A percentile compares a stretch with the other conserved stretches of the same genome.
phyloP scores from a whole-genome alignment of 495 filamentous ascomycete species.

The Podospora fimiseda region DNA sequence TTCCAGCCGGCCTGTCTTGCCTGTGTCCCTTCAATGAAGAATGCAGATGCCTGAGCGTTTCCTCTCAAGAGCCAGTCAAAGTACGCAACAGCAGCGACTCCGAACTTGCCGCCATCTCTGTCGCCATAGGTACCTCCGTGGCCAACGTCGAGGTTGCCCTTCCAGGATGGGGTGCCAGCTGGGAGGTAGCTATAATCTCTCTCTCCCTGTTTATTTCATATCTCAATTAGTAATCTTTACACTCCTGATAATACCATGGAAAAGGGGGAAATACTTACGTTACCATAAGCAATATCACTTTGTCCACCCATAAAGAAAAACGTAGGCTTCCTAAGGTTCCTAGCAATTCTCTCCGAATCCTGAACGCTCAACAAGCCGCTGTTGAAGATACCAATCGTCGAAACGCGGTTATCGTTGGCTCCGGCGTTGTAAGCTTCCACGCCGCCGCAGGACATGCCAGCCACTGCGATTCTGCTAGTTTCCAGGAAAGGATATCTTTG shows the following conservation, averaged over 20 bases:
- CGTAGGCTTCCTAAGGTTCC: slow-evolving; percentile 19
- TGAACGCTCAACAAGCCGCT: slow-evolving; percentile 17
- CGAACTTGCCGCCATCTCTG: slow-evolving; percentile 26
- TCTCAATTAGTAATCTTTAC: neutral
- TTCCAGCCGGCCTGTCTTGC: slow-evolving; percentile 5
- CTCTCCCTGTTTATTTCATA: slow-evolving; percentile 27
- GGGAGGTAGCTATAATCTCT: slow-evolving; percentile 25
- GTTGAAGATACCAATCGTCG: slow-evolving; percentile 23
- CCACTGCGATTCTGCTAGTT: slow-evolving; percentile 18
- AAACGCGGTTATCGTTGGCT: slow-evolving; percentile 17
- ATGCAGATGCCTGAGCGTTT: slow-evolving; percentile 10
- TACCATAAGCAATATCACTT: slow-evolving; percentile 26
- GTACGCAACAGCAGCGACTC: slow-evolving; percentile 16
- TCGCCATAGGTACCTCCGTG: slow-evolving; percentile 25
- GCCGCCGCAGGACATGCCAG: slow-evolving; percentile 24
- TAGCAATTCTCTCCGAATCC: slow-evolving; percentile 3
- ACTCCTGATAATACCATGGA: neutral
- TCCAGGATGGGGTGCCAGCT: slow-evolving; percentile 25
- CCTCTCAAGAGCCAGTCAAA: slow-evolving; percentile 21
- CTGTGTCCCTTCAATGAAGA: slow-evolving; percentile 1
- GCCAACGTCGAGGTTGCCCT: slow-evolving; percentile 30
- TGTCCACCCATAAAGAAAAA: slow-evolving; percentile 25
- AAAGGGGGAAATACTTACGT: slow-evolving; percentile 7
- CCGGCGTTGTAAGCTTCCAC: slow-evolving; percentile 23
- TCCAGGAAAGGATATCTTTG: slow-evolving; percentile 12